Percentiles rank a stretch among this genome's conserved stretches.
Evolutionary conservation across 2,329 filamentous ascomycete genomes (phyloP).

Genomic region (Pleomassaria siparia): DNA sequence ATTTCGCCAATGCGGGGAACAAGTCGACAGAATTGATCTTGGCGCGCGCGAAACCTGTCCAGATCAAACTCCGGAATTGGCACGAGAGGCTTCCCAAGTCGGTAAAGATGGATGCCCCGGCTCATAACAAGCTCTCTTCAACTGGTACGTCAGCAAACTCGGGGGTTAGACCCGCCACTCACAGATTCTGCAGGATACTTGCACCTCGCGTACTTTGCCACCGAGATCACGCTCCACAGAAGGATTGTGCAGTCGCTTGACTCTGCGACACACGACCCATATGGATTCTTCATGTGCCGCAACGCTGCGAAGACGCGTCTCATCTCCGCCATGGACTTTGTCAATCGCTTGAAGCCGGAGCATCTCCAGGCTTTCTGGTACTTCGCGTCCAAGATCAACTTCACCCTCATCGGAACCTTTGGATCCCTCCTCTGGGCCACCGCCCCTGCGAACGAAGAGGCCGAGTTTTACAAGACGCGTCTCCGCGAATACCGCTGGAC

Average conservation of each 20-base stretch:
- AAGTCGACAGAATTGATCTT: slow-evolving; percentile 74
- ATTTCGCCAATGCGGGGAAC: slow-evolving; percentile 64
- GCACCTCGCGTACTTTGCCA: slow-evolving; percentile 89
- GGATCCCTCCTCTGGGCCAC: slow-evolving; percentile 88
- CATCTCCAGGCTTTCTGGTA: slow-evolving; percentile 94
- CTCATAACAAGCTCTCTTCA: slow-evolving; percentile 47
- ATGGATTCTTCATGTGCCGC: slow-evolving; percentile 88
- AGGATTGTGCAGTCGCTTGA: slow-evolving; percentile 83
- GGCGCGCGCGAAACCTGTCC: slow-evolving; percentile 76
- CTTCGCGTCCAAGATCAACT: slow-evolving; percentile 84
- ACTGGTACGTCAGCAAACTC: slow-evolving; percentile 35
- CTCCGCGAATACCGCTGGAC: slow-evolving; percentile 94
- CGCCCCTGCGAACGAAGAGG: slow-evolving; percentile 82
- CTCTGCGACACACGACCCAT: slow-evolving; percentile 63
- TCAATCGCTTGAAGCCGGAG: slow-evolving; percentile 83
- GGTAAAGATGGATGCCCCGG: slow-evolving; percentile 64
- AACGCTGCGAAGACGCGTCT: slow-evolving; percentile 91
- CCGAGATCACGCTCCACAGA: slow-evolving; percentile 89
- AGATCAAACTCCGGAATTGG: slow-evolving; percentile 82
- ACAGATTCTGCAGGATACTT: slow-evolving; percentile 59
- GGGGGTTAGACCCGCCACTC: slow-evolving; percentile 6
- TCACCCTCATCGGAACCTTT: slow-evolving; percentile 92
- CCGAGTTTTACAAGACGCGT: slow-evolving; percentile 85
- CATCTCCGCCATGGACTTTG: slow-evolving; percentile 96
- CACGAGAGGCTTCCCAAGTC: slow-evolving; percentile 67